Evolutionary conservation across 345 rosid genomes (phyloP), one percentile per base, ranked within the genome.

Genomic region (Sonneratia alba): DNA sequence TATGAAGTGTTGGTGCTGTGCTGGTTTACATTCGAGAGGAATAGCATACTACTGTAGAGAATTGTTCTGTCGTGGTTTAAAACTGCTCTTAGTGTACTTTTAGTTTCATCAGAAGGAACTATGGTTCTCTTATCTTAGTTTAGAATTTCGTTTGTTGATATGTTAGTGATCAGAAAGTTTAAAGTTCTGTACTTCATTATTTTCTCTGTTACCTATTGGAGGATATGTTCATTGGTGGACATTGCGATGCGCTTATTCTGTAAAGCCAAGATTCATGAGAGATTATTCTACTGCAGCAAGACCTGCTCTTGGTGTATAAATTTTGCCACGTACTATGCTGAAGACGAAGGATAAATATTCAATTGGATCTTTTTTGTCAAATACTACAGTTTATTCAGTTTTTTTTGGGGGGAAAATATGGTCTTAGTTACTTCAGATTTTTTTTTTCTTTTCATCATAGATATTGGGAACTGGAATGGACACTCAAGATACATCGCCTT

Each of bases 391-490:
- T 24, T 32, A 27, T 34, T 27, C 38, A 15, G 38, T 34, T 62
- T 62, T 3, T 62, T 62, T n/a, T 62, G 1, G 45, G 32, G 32
- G 64, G 64, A 59, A n/a, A 2, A 11, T 62, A 62, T 62, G 37
- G 27, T 11, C 32, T 11, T 32, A 13, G 0, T 6, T 13, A 62
- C 2, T 27, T 34, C 6, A 27, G 10, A 27, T 24, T 62, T 62
- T 27, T 1, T 62, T 71, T 57, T 78, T 67, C 36, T 15, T 19
- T 36, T 16, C 56, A 6, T 71, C 63, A 62, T 77, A 93, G 97
- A 90, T 91, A 62, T 83, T 93, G 53, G 98, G 98, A 65, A 93
- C 96, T 37, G 98, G 98, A 77, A 88, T 93, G 97, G 98, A 93
- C 81, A 91, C 97, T 51, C 98, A 93, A 77, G 98, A 93, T 70